Base-by-base conservation (phyloP, 495 filamentous ascomycete species). In the Lindgomyces ingoldianus region DNA sequence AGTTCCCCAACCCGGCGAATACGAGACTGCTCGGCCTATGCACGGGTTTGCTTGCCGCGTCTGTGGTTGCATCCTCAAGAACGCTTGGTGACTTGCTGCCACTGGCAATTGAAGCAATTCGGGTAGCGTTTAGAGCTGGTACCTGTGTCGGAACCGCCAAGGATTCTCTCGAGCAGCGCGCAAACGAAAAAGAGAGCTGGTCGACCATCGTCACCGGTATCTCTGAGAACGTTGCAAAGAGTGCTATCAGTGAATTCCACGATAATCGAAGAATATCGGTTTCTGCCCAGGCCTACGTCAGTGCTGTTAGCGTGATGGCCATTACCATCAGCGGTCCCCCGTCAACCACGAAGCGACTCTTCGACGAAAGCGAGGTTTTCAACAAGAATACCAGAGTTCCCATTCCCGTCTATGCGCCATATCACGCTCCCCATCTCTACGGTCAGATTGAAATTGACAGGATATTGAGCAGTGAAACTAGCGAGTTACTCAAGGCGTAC, bases 291-390 rank as follows among this genome's bases (percentile, higher is more conserved):
- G 85, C 86, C 0, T 96, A 92, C 72, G 78, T 93, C 50, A 92
- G 89, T 72, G 89, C 90, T 16, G 79, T 88, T 39, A 87, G 87
- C 54, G 76, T 82, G 12, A 88, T 81, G 73, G 86, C 84, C 46
- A 73, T 94, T 44, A 88, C 89, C 41, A 82, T 96, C 52, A 93
- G 90, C 68, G 91, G 87, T n/a, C 88, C 91, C 1, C 91, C 91
- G 2, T 73, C 75, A 2, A 84, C 84, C 0, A 78, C 91, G 14
- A 77, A 81, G 44, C 69, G 79, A 0, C 79, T 94, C 24, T 81
- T 87, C 64, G 75, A 82, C 27, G 70, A 74, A 33, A 77, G 75
- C n/a, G 74, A 77, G 18, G 65, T 80, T 10, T 75, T 88, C 26
- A 79, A 81, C 53, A 76, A 81, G 2, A 74, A 81, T 52, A 86